These are phyloP conservation scores for Solanum sparsipilum DNA, from an alignment of 257 asterid genomes.

Conservation along the genomic window DNA sequence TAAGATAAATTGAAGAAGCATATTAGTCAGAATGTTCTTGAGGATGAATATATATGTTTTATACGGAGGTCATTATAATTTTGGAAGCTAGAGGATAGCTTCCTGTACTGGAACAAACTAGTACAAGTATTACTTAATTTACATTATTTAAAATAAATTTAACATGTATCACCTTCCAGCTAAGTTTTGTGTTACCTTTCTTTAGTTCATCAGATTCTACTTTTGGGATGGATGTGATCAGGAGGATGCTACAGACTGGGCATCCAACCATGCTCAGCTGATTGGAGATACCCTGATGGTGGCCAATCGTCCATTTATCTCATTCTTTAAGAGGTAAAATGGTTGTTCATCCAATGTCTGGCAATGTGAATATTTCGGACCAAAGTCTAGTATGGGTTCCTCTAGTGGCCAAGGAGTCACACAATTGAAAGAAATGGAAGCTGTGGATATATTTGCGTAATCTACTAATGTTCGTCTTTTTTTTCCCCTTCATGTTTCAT, in stretches of 20 bases:
- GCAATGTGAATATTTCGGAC: neutral
- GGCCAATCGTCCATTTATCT: neutral
- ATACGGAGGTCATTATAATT: neutral
- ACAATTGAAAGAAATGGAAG: neutral
- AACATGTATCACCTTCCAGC: neutral
- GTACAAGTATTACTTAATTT: neutral
- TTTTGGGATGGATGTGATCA: constrained; percentile 95
- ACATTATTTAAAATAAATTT: neutral
- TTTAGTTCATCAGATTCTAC: constrained; percentile 97
- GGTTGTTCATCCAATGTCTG: neutral
- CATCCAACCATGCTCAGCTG: constrained; percentile 95
- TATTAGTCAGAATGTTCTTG: neutral
- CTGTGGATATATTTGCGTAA: neutral
- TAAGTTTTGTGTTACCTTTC: constrained; percentile 52
- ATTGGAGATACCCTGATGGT: constrained; percentile 3
- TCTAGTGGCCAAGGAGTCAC: neutral
- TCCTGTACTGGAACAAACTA: neutral
- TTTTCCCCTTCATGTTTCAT: neutral
- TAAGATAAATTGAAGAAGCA: neutral
- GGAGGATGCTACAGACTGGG: constrained; percentile 99
- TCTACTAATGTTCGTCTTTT: neutral
- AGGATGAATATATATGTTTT: neutral
- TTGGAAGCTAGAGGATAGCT: neutral
- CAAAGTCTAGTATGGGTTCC: neutral
- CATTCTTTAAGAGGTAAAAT: neutral